phyloP scores from a whole-genome alignment of 495 filamentous ascomycete genomes.

The Aspergillus panamensis region DNA sequence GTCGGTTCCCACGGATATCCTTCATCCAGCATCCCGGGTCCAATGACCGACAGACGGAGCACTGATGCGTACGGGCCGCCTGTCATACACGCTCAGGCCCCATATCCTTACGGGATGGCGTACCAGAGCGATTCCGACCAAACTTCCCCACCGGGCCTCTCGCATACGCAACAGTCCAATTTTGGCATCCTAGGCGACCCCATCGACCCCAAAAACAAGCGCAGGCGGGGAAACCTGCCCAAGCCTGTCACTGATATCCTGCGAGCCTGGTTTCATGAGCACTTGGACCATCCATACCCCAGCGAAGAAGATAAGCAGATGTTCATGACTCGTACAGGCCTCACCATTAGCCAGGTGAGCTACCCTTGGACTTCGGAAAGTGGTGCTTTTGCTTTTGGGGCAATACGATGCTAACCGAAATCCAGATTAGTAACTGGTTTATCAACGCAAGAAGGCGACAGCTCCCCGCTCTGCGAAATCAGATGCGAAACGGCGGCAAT shows the following conservation, averaged over 20 bases:
- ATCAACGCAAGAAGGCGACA: slow-evolving; percentile 85
- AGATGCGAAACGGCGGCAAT: slow-evolving; percentile 40
- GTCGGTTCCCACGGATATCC: slow-evolving; percentile 10
- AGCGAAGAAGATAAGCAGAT: slow-evolving; percentile 87
- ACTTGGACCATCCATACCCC: slow-evolving; percentile 80
- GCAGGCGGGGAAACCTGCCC: slow-evolving; percentile 78
- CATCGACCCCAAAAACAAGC: slow-evolving; percentile 49
- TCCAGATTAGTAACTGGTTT: slow-evolving; percentile 91
- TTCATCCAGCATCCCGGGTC: slow-evolving; percentile 16
- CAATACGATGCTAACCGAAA: neutral
- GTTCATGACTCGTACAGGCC: slow-evolving; percentile 68
- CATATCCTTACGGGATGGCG: slow-evolving; percentile 31
- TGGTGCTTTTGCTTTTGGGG: neutral
- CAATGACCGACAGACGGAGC: slow-evolving; percentile 27
- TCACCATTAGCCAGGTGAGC: slow-evolving; percentile 75
- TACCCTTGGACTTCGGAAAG: neutral
- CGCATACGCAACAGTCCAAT: slow-evolving; percentile 37
- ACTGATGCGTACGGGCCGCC: slow-evolving; percentile 28
- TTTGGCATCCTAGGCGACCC: slow-evolving; percentile 46
- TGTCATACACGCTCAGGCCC: slow-evolving; percentile 30
- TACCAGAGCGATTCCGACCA: slow-evolving; percentile 38
- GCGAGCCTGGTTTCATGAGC: slow-evolving; percentile 72
- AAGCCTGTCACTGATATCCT: slow-evolving; percentile 81
- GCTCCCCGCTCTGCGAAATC: slow-evolving; percentile 62
- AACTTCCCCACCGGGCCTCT: slow-evolving; percentile 28